phyloP scores from a whole-genome alignment of 768 basidiomycete genomes.

The Pisolithus albus region DNA sequence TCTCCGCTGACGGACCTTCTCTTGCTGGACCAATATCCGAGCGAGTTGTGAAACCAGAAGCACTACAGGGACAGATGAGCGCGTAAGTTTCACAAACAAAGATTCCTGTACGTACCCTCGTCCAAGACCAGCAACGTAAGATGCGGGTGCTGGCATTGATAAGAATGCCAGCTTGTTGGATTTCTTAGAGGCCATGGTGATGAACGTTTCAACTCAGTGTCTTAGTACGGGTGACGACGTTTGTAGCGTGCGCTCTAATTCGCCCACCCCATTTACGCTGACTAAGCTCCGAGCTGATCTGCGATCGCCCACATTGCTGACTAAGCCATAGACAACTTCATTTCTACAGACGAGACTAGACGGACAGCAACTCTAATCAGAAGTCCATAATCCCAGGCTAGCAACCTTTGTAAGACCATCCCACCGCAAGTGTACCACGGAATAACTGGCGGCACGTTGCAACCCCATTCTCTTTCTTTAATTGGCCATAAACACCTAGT shows the following conservation, averaged over 20 bases:
- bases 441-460: too few species aligned
- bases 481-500: too few species aligned
- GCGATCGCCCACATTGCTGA: too few species aligned
- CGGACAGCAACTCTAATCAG: too few species aligned
- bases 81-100: background rate
- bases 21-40: constrained; percentile 98
- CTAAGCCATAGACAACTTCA: too few species aligned
- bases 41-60: constrained; percentile 95
- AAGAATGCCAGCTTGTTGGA: constrained; percentile 81
- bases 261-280: background rate
- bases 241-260: background rate
- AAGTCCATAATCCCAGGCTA: too few species aligned
- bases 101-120: constrained; percentile 60
- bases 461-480: too few species aligned
- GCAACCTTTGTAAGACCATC: too few species aligned
- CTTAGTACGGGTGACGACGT: background rate
- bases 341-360: too few species aligned
- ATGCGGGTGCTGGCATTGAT: constrained; percentile 91
- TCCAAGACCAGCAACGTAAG: constrained; percentile 97
- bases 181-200: constrained; percentile 43
- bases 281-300: background rate
- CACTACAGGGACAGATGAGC: constrained; percentile 39
- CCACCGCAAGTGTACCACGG: too few species aligned
- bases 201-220: background rate
- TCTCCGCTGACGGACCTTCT: constrained; percentile 90